A percentile compares a stretch with the other conserved stretches of the same genome.
Conservation (phyloP, 2,329 filamentous ascomycete species). For the Ploettnerulaceae sp. region DNA sequence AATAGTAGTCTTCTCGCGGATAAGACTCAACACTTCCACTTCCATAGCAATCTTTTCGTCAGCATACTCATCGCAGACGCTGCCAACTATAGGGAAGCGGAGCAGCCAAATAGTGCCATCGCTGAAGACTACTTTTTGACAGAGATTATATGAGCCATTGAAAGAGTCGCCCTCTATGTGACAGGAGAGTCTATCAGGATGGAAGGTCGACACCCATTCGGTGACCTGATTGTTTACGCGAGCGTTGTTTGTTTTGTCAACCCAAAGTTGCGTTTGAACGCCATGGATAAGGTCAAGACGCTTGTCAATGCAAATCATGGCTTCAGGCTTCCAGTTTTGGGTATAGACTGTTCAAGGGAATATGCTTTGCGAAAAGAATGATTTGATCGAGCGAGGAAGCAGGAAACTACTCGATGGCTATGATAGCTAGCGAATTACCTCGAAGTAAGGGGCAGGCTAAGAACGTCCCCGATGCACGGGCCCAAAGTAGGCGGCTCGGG, state of each 20-base stretch:
- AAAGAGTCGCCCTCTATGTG: slow-evolving; percentile 32
- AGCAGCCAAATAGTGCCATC: slow-evolving; percentile 16
- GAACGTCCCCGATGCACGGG: too few relatives aligned
- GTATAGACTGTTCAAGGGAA: too few relatives aligned
- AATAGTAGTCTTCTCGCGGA: slow-evolving; percentile 7
- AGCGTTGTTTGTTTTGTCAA: slow-evolving; percentile 5
- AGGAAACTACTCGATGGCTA: too few relatives aligned
- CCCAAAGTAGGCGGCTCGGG: too few relatives aligned
- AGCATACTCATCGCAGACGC: slow-evolving; percentile 22
- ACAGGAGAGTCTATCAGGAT: slow-evolving; percentile 34
- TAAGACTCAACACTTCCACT: slow-evolving; percentile 11
- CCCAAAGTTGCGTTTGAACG: slow-evolving; percentile 3
- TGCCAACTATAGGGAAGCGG: slow-evolving; percentile 17
- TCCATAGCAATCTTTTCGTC: slow-evolving; percentile 19
- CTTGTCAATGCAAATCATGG: too few relatives aligned
- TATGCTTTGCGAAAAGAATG: too few relatives aligned
- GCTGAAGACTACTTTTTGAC: slow-evolving; percentile 35
- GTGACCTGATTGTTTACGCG: background rate
- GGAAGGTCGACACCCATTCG: slow-evolving; percentile 34
- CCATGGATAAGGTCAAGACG: slow-evolving; percentile 1
- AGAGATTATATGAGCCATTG: slow-evolving; percentile 34
- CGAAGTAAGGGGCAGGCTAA: too few relatives aligned
- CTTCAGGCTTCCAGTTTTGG: too few relatives aligned
- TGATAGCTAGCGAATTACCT: too few relatives aligned
- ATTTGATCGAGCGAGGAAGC: too few relatives aligned